Percentiles rank a stretch among this genome's conserved stretches.
phyloP scores from a whole-genome alignment of 129 eudicot species.

The Centaurea solstitialis region DNA sequence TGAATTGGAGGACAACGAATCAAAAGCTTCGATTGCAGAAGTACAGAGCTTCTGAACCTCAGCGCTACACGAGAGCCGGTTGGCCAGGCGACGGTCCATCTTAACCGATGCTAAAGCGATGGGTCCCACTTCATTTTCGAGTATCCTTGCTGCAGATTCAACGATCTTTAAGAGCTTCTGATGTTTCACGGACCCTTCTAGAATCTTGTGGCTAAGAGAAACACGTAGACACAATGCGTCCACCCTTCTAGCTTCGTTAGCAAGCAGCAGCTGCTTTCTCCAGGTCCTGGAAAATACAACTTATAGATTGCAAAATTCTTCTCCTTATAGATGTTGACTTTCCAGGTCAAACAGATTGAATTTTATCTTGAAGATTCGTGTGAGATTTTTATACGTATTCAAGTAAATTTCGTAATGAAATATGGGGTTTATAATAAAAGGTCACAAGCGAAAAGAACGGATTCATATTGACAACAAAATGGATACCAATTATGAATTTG shows the following conservation, averaged over 20 bases:
- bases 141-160: conserved; percentile 62
- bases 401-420: background rate
- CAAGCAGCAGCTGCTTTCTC: conserved; percentile 81
- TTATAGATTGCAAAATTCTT: background rate
- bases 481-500: background rate
- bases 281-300: conserved; percentile 54
- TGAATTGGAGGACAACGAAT: conserved; percentile 39
- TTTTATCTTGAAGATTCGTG: background rate
- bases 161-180: conserved; percentile 49
- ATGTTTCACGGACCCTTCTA: conserved; percentile 61
- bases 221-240: conserved; percentile 78
- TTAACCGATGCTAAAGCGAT: conserved; percentile 62
- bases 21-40: conserved; percentile 71
- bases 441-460: background rate
- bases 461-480: background rate
- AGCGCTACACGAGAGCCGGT: conserved; percentile 71
- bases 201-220: conserved; percentile 75
- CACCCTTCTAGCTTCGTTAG: conserved; percentile 83
- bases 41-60: conserved; percentile 78
- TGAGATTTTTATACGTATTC: background rate
- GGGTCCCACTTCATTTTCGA: conserved; percentile 84
- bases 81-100: conserved; percentile 84
- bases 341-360: conserved; percentile 22
- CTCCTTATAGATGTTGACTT: conserved; percentile 41
- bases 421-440: background rate